Evolutionary conservation across 2,329 filamentous ascomycete species (phyloP).

Genomic region (Fusarium lyarnte): DNA sequence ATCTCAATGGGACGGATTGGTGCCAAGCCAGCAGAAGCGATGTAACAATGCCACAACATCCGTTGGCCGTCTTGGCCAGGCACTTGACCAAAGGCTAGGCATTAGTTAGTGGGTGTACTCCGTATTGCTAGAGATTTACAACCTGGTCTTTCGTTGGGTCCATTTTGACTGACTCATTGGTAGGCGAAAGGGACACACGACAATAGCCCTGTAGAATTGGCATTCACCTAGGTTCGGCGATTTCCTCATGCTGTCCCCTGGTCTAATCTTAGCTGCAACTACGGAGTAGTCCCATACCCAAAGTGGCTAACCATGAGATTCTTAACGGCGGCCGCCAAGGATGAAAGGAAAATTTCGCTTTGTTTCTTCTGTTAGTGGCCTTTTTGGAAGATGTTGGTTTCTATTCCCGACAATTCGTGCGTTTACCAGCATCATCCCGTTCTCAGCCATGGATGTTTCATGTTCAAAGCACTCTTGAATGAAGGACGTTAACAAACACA

Average conservation of each 20-base stretch:
- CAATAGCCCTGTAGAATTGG: slow-evolving; percentile 18
- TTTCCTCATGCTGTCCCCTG: slow-evolving; percentile 24
- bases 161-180: neutral
- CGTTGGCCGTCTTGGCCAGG: neutral
- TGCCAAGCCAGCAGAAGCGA: slow-evolving; percentile 18
- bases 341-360: slow-evolving; percentile 3
- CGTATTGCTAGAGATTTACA: neutral
- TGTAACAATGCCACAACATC: neutral
- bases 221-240: slow-evolving; percentile 14
- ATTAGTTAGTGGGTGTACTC: neutral
- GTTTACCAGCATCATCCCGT: neutral
- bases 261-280: slow-evolving; percentile 14
- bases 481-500: neutral
- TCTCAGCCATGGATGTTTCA: slow-evolving; percentile 13
- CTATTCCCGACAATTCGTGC: neutral
- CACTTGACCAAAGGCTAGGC: neutral
- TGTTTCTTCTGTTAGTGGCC: neutral
- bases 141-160: neutral
- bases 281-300: slow-evolving; percentile 18
- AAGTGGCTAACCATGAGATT: slow-evolving; percentile 10
- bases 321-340: slow-evolving; percentile 5
- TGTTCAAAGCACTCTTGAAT: neutral
- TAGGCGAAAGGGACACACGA: neutral
- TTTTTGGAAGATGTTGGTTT: slow-evolving; percentile 2
- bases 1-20: neutral